phyloP scores from a whole-genome alignment of 2,329 filamentous ascomycete species.

The Sphaerulina musiva region DNA sequence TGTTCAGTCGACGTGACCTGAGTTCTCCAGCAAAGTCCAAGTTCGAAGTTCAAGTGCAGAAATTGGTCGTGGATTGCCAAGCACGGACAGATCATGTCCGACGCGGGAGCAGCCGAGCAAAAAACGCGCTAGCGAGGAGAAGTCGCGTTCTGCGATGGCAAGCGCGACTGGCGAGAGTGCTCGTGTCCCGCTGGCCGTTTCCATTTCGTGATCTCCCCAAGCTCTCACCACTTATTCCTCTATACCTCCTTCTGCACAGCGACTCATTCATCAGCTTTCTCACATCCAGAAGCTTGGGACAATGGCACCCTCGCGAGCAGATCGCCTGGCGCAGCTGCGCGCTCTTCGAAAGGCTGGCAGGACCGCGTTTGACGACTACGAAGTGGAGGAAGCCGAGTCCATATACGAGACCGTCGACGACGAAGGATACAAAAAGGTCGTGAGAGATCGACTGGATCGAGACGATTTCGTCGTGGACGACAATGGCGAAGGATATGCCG shows the following conservation, averaged over 20 bases:
- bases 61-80: slow-evolving; percentile 4
- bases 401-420: slow-evolving; percentile 97
- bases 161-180: slow-evolving; percentile 6
- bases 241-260: not conserved
- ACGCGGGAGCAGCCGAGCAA: not conserved
- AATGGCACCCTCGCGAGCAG: slow-evolving; percentile 32
- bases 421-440: slow-evolving; percentile 93
- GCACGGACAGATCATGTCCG: not conserved
- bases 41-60: slow-evolving; percentile 5
- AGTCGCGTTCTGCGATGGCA: slow-evolving; percentile 7
- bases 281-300: not conserved
- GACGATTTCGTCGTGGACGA: slow-evolving; percentile 99
- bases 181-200: slow-evolving; percentile 7
- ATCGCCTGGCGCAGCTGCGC: slow-evolving; percentile 63
- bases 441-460: slow-evolving; percentile 77
- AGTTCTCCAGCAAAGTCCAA: not conserved
- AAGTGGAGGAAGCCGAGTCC: slow-evolving; percentile 74
- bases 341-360: slow-evolving; percentile 83
- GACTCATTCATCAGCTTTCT: not conserved
- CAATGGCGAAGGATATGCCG: slow-evolving; percentile 92
- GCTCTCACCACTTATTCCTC: not conserved
- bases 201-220: not conserved
- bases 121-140: not conserved
- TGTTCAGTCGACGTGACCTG: slow-evolving; percentile 21
- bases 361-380: slow-evolving; percentile 79